Evolutionary conservation across 2,329 filamentous ascomycete species (phyloP), one percentile per base, ranked within the genome.

Genomic region (Coniella vitis): DNA sequence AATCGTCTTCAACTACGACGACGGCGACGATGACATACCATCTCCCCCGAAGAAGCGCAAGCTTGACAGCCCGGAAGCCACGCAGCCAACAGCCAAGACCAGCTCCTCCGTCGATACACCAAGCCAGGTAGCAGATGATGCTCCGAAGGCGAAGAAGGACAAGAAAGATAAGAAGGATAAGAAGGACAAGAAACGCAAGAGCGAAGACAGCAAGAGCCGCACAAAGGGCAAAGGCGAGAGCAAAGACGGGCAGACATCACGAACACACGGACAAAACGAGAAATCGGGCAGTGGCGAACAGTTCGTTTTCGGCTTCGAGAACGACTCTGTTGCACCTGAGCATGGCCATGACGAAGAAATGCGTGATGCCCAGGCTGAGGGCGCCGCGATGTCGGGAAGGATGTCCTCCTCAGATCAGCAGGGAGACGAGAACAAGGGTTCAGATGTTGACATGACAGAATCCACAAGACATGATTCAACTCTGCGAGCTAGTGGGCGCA

Each of bases 231-330:
- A 34, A 19, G 51, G 39, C 22, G 51, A 51, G 20, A 42, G 71
- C 57, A 67, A 61, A 25, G 56, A 66, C 60, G 39, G 22, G 3
- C 64, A 66, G 57, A 62, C 66, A 56, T 61, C 63, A 46, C 62
- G 55, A 38, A 79, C 78, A 56, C 72, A 75, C 35, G 67, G 73
- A 17, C 83, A 77, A 56, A 76, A 78, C 1, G 63, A 82, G 29
- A 73, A 72, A 52, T 65, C 72, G 50, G 67, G 72, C 3, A 65
- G 72, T 38, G 69, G 71, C 48, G 57, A 68, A 10, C 63, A 67
- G 3, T 60, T 56, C 31, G 45, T 56, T 25, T 46, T 55, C 4
- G 39, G 19, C 16, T 49, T 49, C 25, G 40, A 49, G 10, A 41
- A 45, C 14, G 19, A 16, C 3, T 10, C 20, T 4, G 29, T 34